Conservation (phyloP, 2,329 filamentous ascomycete species). For the Aureobasidium lini region DNA sequence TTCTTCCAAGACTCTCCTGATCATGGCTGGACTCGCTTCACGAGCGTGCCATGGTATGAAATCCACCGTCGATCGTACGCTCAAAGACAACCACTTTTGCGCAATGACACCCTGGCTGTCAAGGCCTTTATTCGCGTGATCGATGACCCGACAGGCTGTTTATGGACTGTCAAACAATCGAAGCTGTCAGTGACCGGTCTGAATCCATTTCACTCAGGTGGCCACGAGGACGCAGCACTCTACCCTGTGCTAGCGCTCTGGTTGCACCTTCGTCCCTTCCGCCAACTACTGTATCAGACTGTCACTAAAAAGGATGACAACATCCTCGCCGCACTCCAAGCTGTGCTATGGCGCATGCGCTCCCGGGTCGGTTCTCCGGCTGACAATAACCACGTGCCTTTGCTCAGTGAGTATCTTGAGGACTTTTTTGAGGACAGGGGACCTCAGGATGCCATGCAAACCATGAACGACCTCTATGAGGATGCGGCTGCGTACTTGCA, state of each 20-base stretch:
- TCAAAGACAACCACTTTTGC: constrained; percentile 52
- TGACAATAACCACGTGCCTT: background rate
- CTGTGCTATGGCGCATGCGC: constrained; percentile 8
- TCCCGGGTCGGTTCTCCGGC: background rate
- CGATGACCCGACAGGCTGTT: constrained; percentile 51
- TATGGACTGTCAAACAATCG: constrained; percentile 47
- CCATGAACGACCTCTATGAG: constrained; percentile 31
- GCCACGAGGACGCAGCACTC: background rate
- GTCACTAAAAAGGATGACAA: background rate
- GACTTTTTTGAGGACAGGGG: background rate
- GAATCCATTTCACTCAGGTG: constrained; percentile 33
- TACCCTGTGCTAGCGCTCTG: constrained; percentile 49
- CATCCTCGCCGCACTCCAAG: background rate
- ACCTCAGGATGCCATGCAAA: constrained; percentile 41
- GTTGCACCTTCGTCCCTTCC: constrained; percentile 53
- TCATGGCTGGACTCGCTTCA: constrained; percentile 57
- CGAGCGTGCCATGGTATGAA: constrained; percentile 49
- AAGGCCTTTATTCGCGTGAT: constrained; percentile 55
- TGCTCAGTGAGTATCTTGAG: background rate
- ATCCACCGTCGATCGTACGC: constrained; percentile 50
- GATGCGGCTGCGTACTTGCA: too few species aligned
- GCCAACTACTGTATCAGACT: constrained; percentile 46
- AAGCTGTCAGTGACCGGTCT: constrained; percentile 50
- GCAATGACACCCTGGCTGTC: constrained; percentile 54
- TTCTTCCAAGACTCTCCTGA: constrained; percentile 53